phyloP scores from a whole-genome alignment of 768 basidiomycete species.

The Xanthoconium stramineum region DNA sequence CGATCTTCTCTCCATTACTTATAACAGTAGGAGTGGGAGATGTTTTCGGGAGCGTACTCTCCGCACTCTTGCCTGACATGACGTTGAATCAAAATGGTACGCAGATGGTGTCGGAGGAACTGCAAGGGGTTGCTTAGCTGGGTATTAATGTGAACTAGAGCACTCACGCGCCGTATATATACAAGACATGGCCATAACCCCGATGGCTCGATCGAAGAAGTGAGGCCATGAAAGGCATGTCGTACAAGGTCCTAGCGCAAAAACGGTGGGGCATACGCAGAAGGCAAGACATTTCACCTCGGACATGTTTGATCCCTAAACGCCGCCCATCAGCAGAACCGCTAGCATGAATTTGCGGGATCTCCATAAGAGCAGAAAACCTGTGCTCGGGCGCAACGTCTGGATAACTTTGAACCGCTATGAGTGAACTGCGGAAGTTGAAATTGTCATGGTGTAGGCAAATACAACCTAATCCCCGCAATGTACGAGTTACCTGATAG shows the following conservation, averaged over 20 bases:
- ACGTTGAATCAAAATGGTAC: neutral
- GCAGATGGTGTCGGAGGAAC: neutral
- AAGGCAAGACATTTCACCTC: neutral
- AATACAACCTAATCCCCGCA: too few species aligned
- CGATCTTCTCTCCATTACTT: constrained; percentile 1
- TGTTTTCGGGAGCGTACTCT: neutral
- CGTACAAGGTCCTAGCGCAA: neutral
- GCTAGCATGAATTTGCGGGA: neutral
- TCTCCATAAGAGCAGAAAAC: neutral
- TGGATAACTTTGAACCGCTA: neutral
- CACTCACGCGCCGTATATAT: constrained; percentile 10
- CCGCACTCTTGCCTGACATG: constrained; percentile 11
- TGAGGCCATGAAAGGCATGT: neutral
- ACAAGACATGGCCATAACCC: constrained; percentile 1
- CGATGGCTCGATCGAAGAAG: neutral
- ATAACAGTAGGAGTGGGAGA: neutral
- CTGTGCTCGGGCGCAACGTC: neutral
- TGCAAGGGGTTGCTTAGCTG: neutral
- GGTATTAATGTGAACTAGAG: neutral
- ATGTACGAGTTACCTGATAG: too few species aligned
- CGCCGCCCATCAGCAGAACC: neutral
- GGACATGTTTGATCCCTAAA: neutral
- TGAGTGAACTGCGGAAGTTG: neutral
- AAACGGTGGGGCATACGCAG: neutral
- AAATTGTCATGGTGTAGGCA: neutral